Evolutionary conservation across 805 yeast species (phyloP).

Genomic region (Hyphopichia homilentoma): DNA sequence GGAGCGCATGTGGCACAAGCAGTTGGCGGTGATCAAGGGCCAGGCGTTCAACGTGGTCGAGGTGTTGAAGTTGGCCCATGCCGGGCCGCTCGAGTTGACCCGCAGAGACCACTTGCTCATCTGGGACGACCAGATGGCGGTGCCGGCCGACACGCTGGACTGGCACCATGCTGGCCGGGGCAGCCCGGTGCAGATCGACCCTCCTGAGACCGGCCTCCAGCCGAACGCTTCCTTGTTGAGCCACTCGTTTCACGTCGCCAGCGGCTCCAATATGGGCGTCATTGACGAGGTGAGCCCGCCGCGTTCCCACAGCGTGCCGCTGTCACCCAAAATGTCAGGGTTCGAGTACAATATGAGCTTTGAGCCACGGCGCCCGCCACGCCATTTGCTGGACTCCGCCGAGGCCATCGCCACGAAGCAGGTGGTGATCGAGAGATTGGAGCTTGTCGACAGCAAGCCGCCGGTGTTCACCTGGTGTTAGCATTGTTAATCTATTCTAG

Average conservation of each 20-base stretch:
- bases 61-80: conserved; percentile 49
- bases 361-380: too few species aligned
- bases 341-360: conserved; percentile 18
- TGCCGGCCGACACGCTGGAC: conserved; percentile 48
- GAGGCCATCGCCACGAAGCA: conserved; percentile 29
- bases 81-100: conserved; percentile 67
- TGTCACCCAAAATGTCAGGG: conserved; percentile 13
- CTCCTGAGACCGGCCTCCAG: too few species aligned
- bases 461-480: conserved; percentile 71
- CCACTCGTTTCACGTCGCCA: too few species aligned
- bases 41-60: conserved; percentile 77
- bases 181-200: background rate
- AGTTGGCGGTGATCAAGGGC: conserved; percentile 69
- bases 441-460: conserved; percentile 49
- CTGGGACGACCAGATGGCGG: conserved; percentile 58
- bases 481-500: too few species aligned
- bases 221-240: too few species aligned
- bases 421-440: conserved; percentile 59
- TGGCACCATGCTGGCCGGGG: conserved; percentile 4
- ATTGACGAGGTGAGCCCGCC: conserved; percentile 1
- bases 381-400: too few species aligned
- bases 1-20: conserved; percentile 62
- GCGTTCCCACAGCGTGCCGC: background rate
- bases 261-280: background rate
- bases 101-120: conserved; percentile 54